A percentile compares a stretch with the other conserved stretches of the same genome.
Evolutionary conservation across 23 red algal species (phyloP).

Genomic region (Chondrus crispus): DNA sequence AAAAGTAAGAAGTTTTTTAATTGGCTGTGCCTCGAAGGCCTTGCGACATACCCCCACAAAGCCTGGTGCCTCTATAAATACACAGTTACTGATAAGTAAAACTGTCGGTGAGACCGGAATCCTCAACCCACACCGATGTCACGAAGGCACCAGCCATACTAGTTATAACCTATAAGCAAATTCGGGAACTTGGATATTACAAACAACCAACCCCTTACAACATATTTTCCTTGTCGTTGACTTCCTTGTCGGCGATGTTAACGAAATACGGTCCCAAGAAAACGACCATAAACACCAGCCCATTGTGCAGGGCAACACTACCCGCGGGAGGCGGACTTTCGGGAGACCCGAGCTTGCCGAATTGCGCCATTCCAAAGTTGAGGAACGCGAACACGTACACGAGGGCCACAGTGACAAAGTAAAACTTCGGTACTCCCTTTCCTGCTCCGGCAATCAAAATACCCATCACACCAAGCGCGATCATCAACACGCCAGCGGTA

Average conservation of each 20-base stretch:
- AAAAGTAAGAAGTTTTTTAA: too few species aligned
- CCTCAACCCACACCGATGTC: too few species aligned
- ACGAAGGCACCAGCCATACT: too few species aligned
- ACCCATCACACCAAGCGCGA: neutral
- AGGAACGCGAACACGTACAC: constrained; percentile 58
- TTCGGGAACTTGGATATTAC: too few species aligned
- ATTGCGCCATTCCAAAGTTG: constrained; percentile 54
- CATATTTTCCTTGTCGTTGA: too few species aligned
- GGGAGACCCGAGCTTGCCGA: neutral
- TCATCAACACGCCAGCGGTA: constrained; percentile 51
- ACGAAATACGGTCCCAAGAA: constrained; percentile 65
- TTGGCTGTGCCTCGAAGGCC: too few species aligned
- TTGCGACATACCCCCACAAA: too few species aligned
- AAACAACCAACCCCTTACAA: too few species aligned
- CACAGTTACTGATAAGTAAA: too few species aligned
- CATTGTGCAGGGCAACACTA: constrained; percentile 40
- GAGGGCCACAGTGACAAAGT: constrained; percentile 5
- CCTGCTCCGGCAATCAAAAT: neutral
- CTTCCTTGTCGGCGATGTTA: constrained; percentile 7
- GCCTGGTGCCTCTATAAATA: too few species aligned
- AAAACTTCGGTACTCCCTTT: neutral
- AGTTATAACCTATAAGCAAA: too few species aligned
- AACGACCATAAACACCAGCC: constrained; percentile 47
- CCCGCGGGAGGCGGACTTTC: neutral
- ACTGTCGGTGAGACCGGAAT: too few species aligned